phyloP scores from a whole-genome alignment of 768 basidiomycete species.

The Kockovaella imperatae region DNA sequence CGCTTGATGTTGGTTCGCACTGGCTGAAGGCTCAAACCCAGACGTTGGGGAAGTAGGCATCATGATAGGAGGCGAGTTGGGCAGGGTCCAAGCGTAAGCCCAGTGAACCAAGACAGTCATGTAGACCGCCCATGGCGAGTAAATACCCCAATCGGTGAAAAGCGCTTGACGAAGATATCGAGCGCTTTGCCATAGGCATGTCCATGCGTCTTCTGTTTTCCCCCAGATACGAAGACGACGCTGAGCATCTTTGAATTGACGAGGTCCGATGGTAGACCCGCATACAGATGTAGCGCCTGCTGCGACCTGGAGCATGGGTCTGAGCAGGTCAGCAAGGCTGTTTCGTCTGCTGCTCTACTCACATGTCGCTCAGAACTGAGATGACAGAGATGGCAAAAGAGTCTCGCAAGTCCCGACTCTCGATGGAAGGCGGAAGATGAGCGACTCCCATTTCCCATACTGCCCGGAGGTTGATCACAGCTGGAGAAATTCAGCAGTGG shows the following conservation, averaged over 20 bases:
- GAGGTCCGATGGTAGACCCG: conserved; percentile 20
- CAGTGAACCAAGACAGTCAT: conserved; percentile 25
- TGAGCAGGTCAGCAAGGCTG: neutral
- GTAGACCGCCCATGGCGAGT: conserved; percentile 27
- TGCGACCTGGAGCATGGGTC: conserved; percentile 32
- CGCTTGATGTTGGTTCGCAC: no score
- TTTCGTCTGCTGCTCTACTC: neutral
- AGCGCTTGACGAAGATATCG: conserved; percentile 26
- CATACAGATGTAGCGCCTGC: conserved; percentile 23
- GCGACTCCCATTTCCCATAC: conserved; percentile 20
- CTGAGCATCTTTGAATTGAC: conserved; percentile 29
- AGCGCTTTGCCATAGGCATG: conserved; percentile 31
- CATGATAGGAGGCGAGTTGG: neutral
- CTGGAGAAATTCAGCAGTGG: conserved; percentile 5
- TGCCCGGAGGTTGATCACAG: conserved; percentile 32
- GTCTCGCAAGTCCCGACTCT: conserved; percentile 25
- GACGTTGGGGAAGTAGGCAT: neutral
- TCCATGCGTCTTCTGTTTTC: conserved; percentile 36
- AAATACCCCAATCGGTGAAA: conserved; percentile 27
- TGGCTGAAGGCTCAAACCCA: no score
- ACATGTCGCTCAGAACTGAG: conserved; percentile 32
- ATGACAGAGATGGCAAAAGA: conserved; percentile 30
- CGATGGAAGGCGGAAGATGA: conserved; percentile 12
- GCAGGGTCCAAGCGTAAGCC: conserved; percentile 9
- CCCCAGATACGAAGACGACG: conserved; percentile 25